Percentiles rank a stretch among this genome's conserved stretches.
These are phyloP conservation scores for Polytolypa hystricis DNA, from an alignment of 2,329 filamentous ascomycete genomes.

Conservation along the genomic window DNA sequence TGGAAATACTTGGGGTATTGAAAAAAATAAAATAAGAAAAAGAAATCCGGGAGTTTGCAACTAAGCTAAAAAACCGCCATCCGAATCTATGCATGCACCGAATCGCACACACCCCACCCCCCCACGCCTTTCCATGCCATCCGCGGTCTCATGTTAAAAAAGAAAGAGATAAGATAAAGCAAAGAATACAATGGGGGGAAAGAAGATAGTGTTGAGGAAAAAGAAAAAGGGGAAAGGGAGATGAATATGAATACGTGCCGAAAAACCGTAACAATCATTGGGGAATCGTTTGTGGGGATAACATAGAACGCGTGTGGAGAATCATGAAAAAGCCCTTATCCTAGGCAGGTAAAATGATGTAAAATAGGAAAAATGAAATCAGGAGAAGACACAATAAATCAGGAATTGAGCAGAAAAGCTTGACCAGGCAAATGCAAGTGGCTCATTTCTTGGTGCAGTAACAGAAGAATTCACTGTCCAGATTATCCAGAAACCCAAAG, in stretches of 20 bases:
- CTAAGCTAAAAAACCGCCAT: no score
- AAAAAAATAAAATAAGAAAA: constrained; percentile 6
- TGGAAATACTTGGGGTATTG: no score
- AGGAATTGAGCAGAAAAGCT: no score
- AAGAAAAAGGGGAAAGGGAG: not conserved
- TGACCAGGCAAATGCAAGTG: no score
- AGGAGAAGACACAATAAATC: not conserved
- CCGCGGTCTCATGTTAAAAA: no score
- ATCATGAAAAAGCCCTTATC: no score
- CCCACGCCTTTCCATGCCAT: no score
- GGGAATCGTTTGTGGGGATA: not conserved
- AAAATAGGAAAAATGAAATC: constrained; percentile 4
- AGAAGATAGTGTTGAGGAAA: not conserved
- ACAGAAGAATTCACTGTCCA: not conserved
- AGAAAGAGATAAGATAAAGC: constrained; percentile 2
- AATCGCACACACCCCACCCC: no score
- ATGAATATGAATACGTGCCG: not conserved
- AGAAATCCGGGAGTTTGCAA: no score
- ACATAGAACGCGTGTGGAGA: not conserved
- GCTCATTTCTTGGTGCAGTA: no score
- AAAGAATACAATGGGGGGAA: constrained; percentile 4
- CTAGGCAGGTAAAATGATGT: not conserved
- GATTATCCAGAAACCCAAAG: not conserved
- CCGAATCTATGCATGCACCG: no score
- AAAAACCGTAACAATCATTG: not conserved